Conservation (phyloP, 768 basidiomycete genomes). For the Lactarius akahatsu region DNA sequence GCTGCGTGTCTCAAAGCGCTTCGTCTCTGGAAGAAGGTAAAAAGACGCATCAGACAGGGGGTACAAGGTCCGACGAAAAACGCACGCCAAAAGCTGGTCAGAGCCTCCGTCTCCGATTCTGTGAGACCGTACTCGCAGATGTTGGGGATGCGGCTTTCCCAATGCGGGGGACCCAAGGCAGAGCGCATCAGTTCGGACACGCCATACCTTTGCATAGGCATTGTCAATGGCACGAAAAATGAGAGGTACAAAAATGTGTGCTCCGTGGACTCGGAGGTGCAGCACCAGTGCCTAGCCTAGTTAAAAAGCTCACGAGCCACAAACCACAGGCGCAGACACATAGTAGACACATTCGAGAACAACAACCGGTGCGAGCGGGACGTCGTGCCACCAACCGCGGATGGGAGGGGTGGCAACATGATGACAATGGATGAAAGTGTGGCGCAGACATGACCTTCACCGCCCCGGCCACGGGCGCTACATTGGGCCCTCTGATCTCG, state of each 20-base stretch:
- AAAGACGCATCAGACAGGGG: neutral
- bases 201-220: neutral
- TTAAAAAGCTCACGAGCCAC: no score
- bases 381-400: neutral
- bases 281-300: neutral
- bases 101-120: neutral
- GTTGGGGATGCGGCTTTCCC: neutral
- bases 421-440: neutral
- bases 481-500: neutral
- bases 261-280: neutral
- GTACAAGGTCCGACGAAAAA: no score
- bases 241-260: neutral
- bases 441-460: neutral
- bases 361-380: no score
- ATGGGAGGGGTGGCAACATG: neutral
- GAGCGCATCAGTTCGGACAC: neutral
- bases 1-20: neutral
- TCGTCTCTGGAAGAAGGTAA: neutral
- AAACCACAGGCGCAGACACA: no score
- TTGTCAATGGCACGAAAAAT: neutral
- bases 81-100: conserved; percentile 3
- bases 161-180: conserved; percentile 1
- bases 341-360: no score
- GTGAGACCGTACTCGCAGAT: conserved; percentile 5
- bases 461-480: no score